Evolutionary conservation across 2,329 filamentous ascomycete species (phyloP), one percentile per base, ranked within the genome.

Genomic region (Sclerotinia glacialis): DNA sequence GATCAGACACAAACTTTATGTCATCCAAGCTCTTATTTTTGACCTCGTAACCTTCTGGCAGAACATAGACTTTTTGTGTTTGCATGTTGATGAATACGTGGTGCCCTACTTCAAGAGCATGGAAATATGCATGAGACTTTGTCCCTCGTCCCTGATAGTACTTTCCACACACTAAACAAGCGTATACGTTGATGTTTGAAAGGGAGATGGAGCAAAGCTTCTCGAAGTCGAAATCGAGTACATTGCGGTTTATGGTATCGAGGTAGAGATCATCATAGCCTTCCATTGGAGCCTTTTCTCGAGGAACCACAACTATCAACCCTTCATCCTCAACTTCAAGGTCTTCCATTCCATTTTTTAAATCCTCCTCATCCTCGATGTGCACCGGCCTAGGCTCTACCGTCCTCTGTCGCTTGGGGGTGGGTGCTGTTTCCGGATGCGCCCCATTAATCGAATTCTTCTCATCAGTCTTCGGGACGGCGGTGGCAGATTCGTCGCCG

Each of bases 51-150:
- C 94, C 94, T 78, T 99, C 95, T 0, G 95, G 95, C 62, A 99
- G 83, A 50, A 96, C 92, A 77, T 92, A 97, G 49, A 96, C 92
- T 77, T 89, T 91, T 77, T 96, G 92, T 5, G 90, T 93, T 77
- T 93, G 89, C 87, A 99, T 95, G 79, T 98, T 98, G 83, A 99
- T 94, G 79, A 92, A 99, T 67, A 98, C 94, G 82, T 99, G 95
- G 79, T 99, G 95, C 69, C 89, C 91, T 72, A 96, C 89, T 74
- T 99, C 94, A 68, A 99, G 87, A 67, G 94, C 91, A 81, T 99
- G 95, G 78, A 97, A 97, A 80, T 99, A 99, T 73, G 95, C 95
- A 79, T 97, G 91, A 63, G 94, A 97, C 76, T 95, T 96, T 21
- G 91, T 90, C 0, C 95, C 95, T 73, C 95, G 86, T 64, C 95